Base-by-base conservation (phyloP, 2,329 filamentous ascomycete species). In the Aureobasidium sp. region DNA sequence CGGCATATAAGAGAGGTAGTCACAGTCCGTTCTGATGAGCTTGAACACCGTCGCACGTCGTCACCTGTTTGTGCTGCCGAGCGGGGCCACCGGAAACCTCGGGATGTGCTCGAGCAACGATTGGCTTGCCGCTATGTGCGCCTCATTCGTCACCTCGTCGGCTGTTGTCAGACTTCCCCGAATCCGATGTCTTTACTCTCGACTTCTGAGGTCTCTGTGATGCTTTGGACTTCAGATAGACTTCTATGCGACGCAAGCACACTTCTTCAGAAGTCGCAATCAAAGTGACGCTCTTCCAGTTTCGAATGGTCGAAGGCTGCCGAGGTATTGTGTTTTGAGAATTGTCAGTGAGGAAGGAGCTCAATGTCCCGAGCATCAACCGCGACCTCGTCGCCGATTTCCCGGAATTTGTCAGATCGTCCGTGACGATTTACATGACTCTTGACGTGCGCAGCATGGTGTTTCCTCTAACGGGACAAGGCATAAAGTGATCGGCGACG, bases 381-480 rank as follows among this genome's bases (percentile, higher is more conserved):
- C 49, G 31, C 6, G 3, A 3, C 14, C 3, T 52, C 52, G 39
- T 40, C 24, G 37, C 52, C 52, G 52, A 19, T 27, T 42, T 14
- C 6, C 52, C 52, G 37, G 50, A 22, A 40, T 54, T 54, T 54
- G 52, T 54, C 37, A 54, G 52, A 54, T 54, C 52, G 31, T 44
- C 52, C 24, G 6, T 19, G 5, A 22, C 35, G 50, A 40, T 54
- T 54, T 54, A 31, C 50, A 54, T 42, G 52, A 42, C 33, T 40
- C 40, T 22, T 40, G 31, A 22, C 12, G 45, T 7, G 45, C 17
- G 8, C 45, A 54, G 15, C 31, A 33, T 19, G 35, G 7, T 6
- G 6, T 29, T 42, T 29, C 17, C 53, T 33, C 39, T 3, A 57
- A 57, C 14, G 22, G 39, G 53, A 12, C 24, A 44, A 57, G 53